Evolutionary conservation across 805 yeast genomes (phyloP), one percentile per base, ranked within the genome.

Genomic region (Metschnikowia bowlesiae): DNA sequence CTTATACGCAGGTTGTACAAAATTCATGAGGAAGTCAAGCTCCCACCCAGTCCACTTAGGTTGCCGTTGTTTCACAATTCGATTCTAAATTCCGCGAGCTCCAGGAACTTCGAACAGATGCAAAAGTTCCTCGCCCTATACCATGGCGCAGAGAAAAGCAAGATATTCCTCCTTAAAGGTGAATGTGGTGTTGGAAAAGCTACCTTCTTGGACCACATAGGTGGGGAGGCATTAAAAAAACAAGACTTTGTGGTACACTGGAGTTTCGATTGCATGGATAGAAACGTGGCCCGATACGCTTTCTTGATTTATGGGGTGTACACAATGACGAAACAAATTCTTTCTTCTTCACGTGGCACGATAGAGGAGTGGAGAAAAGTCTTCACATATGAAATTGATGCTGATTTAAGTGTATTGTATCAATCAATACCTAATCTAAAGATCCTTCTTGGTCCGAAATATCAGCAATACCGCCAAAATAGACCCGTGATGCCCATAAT

Each of bases 151-250:
- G 54, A 48, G 6, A 32, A 26, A 22, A 52, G 49, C 58, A 67
- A 53, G 56, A 63, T 39, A 56, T 62, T 57, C 39, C 51, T 76
- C 6, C 56, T 78, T 3, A 55, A 62, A 1, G 83, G 83, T 13
- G 68, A 62, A 3, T 50, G 71, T 1, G 83, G 83, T 2, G 59
- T 66, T 6, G 83, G 83, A 1, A 78, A 77, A 56, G 64, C 79
- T 0, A 61, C 74, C 5, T 50, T 78, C 7, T 57, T 79, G 6
- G 62, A 63, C 30, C 78, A 74, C 30, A 52, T 78, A 40, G 69
- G 66, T 46, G 62, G 68, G 6, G 57, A 59, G 2, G 66, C 76
- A 4, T 55, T 70, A 9, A 57, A 70, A 1, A 62, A 63, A 32
- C 65, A 66, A 44, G 61, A 57, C 26, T 64, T 68, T 52, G 64